Conservation (phyloP, 164 flowering plant species). For the Buxus sempervirens region DNA sequence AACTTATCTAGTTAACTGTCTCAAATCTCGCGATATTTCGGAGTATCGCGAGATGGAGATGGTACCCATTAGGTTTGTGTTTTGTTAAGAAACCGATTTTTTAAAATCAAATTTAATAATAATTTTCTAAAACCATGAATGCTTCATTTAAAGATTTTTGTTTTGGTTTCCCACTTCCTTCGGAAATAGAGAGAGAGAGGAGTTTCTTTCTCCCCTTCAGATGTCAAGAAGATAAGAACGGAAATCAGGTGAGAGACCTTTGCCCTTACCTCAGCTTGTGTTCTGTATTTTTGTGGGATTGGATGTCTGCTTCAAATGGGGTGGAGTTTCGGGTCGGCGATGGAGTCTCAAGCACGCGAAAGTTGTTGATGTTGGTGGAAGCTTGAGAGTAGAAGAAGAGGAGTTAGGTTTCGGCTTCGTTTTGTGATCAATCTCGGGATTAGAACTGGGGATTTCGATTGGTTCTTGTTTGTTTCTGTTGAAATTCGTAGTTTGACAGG, state of each 20-base stretch:
- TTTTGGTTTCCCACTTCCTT: neutral
- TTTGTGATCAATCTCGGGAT: neutral
- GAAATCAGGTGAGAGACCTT: neutral
- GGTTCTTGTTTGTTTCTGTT: too few species aligned
- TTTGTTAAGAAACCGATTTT: too few species aligned
- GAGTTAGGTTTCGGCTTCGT: neutral
- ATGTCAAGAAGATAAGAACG: slow-evolving; percentile 41
- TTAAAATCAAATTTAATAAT: too few species aligned
- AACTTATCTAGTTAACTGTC: neutral
- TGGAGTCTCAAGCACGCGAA: neutral
- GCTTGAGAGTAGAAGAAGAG: neutral
- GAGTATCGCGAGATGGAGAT: neutral
- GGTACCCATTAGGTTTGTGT: too few species aligned
- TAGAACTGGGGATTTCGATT: too few species aligned
- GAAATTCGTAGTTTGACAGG: too few species aligned
- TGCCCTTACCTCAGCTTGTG: too few species aligned
- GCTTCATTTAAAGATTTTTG: too few species aligned
- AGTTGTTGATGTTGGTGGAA: neutral
- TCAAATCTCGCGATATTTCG: slow-evolving; percentile 1
- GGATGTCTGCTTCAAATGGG: neutral
- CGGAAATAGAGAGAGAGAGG: slow-evolving; percentile 17
- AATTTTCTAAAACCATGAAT: too few species aligned
- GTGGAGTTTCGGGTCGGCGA: slow-evolving; percentile 12
- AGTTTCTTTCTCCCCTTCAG: slow-evolving; percentile 23
- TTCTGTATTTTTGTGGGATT: too few species aligned